Conservation (phyloP, 441 rosid species). For the Daphne laureola region DNA sequence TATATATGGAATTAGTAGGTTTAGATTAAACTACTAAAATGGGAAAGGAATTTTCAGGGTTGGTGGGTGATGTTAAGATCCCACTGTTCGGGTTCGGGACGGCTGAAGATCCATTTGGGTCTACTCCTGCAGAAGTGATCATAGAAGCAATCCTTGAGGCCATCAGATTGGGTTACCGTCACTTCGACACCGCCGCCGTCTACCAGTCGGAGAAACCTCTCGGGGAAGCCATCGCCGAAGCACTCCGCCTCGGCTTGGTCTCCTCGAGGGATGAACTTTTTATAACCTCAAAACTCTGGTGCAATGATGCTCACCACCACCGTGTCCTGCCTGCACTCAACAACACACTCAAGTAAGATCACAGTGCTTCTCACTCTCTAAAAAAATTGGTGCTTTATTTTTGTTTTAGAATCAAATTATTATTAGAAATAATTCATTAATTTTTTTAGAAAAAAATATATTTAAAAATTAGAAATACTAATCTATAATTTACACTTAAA, state of each 20-base stretch:
- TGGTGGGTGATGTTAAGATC: neutral
- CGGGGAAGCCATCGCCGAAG: constrained; percentile 24
- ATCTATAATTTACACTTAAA: too few relatives aligned
- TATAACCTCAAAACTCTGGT: constrained; percentile 29
- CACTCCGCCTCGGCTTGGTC: constrained; percentile 15
- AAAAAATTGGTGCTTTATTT: too few relatives aligned
- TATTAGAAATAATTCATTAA: too few relatives aligned
- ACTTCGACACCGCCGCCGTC: constrained; percentile 19
- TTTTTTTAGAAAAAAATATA: too few relatives aligned
- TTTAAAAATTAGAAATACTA: too few relatives aligned
- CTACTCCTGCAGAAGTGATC: neutral
- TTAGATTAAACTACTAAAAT: too few relatives aligned
- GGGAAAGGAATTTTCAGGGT: too few relatives aligned
- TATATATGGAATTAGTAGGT: too few relatives aligned
- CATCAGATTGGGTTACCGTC: constrained; percentile 22
- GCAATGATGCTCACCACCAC: constrained; percentile 1
- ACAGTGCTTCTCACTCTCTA: too few relatives aligned
- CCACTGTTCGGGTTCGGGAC: constrained; percentile 18
- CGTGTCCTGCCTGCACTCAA: constrained; percentile 14
- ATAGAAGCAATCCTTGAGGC: constrained; percentile 11
- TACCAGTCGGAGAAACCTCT: constrained; percentile 23
- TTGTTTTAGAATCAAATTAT: too few relatives aligned
- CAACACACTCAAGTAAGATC: too few relatives aligned
- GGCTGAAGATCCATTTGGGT: constrained; percentile 3
- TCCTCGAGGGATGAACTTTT: constrained; percentile 23